Base-by-base conservation (phyloP, 2,329 filamentous ascomycete genomes). In the Cytospora chrysosperma region DNA sequence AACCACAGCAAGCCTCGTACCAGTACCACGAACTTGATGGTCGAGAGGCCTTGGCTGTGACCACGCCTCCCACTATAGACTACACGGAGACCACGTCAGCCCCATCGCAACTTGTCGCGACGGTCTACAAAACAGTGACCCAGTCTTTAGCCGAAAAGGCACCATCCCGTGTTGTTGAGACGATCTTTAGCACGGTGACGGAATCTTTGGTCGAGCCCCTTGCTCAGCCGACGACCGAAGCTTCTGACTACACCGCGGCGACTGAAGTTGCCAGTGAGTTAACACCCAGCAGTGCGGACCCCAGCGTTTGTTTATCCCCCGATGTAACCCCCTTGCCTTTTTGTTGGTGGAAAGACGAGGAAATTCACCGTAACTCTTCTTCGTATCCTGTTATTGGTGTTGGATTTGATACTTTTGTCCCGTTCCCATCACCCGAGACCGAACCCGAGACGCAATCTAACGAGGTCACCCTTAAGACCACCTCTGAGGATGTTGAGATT, bases 131-230 rank as follows among this genome's bases (percentile, higher is more conserved):
- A 59, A 64, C 56, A 19, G 50, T 57, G 4, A 65, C 56, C 27
- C 49, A 56, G 21, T 50, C 59, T 27, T n/a, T 21, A 49, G 8
- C 13, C 56, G 4, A 60, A 9, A 13, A 55, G 15, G 21, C 61
- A 17, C 47, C 64, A 5, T 61, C 56, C 13, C 64, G 56, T 32
- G 24, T 61, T 28, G 57, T 63, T 15, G 64, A 65, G 61, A 68
- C 67, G 8, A 55, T 68, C 60, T 65, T 66, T 37, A 64, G 59
- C 32, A 67, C 67, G 4, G 62, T 67, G 49, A 67, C 65, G 8
- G 56, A 65, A 34, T 59, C 56, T 8, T 34, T 59, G 49, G 53
- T 47, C 63, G 40, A 52, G 27, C 55, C 59, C 19, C 15, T 50
- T 26, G 49, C 32, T 21, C 56, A 63, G 15, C 40, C 49, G 26